These are phyloP conservation scores for Alternaria conjuncta DNA, from an alignment of 2,329 filamentous ascomycete genomes.

Conservation along the genomic window DNA sequence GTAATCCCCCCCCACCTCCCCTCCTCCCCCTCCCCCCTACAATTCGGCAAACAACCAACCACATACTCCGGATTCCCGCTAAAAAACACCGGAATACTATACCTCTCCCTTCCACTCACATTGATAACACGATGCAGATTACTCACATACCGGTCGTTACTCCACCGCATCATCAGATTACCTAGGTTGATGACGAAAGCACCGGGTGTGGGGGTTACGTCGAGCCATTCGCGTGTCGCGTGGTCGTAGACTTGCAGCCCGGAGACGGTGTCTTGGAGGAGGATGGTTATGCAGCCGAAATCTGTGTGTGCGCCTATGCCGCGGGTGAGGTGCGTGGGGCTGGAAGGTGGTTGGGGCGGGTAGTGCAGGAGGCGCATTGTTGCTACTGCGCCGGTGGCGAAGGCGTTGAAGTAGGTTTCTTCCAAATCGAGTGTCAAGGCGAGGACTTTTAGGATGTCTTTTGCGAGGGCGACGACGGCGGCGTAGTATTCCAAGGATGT, in stretches of 20 bases:
- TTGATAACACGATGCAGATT: conserved; percentile 54
- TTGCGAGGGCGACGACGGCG: conserved; percentile 48
- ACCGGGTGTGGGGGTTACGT: conserved; percentile 75
- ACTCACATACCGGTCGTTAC: conserved; percentile 52
- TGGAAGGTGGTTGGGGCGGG: conserved; percentile 48
- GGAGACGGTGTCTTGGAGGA: conserved; percentile 52
- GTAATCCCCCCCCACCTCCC: conserved; percentile 53
- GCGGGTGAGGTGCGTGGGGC: conserved; percentile 45
- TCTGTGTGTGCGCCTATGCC: conserved; percentile 55
- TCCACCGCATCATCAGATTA: conserved; percentile 53
- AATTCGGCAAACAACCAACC: conserved; percentile 53
- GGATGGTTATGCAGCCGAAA: conserved; percentile 51
- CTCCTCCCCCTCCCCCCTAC: conserved; percentile 43
- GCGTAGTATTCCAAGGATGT: conserved; percentile 52
- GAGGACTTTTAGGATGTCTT: conserved; percentile 51
- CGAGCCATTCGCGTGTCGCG: conserved; percentile 69
- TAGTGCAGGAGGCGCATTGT: conserved; percentile 55
- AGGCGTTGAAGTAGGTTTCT: conserved; percentile 48
- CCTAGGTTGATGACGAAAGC: conserved; percentile 88
- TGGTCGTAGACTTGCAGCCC: conserved; percentile 81
- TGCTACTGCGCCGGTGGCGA: conserved; percentile 47
- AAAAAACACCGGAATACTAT: conserved; percentile 54
- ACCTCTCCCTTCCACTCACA: conserved; percentile 47
- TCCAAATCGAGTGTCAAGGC: conserved; percentile 51
- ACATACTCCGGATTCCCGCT: conserved; percentile 54